phyloP scores from a whole-genome alignment of 345 rosid genomes.

The Gossypium stocksii region DNA sequence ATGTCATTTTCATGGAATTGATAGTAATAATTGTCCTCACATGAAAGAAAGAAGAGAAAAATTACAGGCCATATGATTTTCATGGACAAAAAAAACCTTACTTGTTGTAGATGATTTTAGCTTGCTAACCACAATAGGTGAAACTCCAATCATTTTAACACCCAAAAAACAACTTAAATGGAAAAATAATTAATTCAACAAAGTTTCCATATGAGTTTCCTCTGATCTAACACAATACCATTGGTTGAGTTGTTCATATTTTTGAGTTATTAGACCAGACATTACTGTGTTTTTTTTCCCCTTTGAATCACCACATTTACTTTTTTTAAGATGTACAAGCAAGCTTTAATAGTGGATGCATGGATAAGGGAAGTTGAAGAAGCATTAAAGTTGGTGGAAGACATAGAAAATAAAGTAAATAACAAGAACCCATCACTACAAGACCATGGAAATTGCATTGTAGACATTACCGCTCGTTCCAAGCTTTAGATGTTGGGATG shows the following conservation, averaged over 20 bases:
- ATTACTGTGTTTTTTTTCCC: background rate
- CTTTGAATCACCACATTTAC: background rate
- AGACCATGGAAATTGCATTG: background rate
- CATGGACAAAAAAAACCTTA: background rate
- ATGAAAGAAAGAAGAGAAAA: background rate
- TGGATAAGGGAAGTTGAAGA: conserved; percentile 54
- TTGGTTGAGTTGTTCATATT: background rate
- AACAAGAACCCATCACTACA: conserved; percentile 9
- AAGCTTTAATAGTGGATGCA: conserved; percentile 29
- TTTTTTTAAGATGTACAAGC: conserved; percentile 16
- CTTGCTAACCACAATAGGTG: background rate
- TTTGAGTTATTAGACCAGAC: background rate
- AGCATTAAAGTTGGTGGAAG: conserved; percentile 37
- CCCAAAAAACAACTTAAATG: background rate
- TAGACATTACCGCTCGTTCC: conserved; percentile 27
- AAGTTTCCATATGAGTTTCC: background rate
- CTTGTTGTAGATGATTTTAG: background rate
- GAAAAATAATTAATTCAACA: background rate
- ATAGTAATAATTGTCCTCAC: background rate
- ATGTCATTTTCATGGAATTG: background rate
- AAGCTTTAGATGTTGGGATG: conserved; percentile 46
- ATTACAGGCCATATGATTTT: background rate
- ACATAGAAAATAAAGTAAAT: conserved; percentile 31
- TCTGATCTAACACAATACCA: background rate
- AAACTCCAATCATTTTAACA: background rate